Evolutionary conservation across 2,329 filamentous ascomycete species (phyloP), one percentile per base, ranked within the genome.

Genomic region (Arthrobotrys iridis): DNA sequence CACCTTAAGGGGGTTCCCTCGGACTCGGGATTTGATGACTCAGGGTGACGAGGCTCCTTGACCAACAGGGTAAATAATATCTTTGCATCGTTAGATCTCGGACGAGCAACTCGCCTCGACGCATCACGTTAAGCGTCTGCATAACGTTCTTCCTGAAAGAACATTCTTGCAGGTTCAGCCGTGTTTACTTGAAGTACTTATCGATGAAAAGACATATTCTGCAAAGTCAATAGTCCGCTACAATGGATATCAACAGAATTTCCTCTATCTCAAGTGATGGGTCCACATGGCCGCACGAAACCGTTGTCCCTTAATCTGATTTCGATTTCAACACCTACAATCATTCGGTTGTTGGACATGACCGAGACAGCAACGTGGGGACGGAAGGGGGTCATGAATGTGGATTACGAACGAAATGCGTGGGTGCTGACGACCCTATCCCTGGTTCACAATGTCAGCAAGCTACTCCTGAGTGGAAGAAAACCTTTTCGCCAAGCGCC

Each of bases 21-120:
- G 55, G 50, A 18, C 50, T 63, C 22, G 26, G 57, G 46, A 33
- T 75, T 72, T 75, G 63, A 75, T 75, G 71, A 75, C 35, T 75
- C 71, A 75, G 71, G 71, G 71, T 68, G 35, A 68, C 63, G 37
- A 48, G 50, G 22, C 60, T 18, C 58, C 50, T 57, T 48, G 52
- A 30, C 63, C 48, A 28, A 37, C 64, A 48, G 60, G 64, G 64
- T 41, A 68, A 55, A 30, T 11, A 10, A 10, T 30, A 33, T 33
- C 28, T 33, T 5, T 33, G 28, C 4, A 33, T 10, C 10, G 28
- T 4, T 33, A 33, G 4, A n/a, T 33, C 10, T 4, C 4, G 28
- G 28, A 5, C 4, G 28, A 33, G 28, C 28, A 10, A 33, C 4
- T 33, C 4, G 4, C 28, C 4, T 5, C 28, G 28, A 33, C 4